Conservation (phyloP, 768 basidiomycete genomes). For the Leccinum fibrillosum region DNA sequence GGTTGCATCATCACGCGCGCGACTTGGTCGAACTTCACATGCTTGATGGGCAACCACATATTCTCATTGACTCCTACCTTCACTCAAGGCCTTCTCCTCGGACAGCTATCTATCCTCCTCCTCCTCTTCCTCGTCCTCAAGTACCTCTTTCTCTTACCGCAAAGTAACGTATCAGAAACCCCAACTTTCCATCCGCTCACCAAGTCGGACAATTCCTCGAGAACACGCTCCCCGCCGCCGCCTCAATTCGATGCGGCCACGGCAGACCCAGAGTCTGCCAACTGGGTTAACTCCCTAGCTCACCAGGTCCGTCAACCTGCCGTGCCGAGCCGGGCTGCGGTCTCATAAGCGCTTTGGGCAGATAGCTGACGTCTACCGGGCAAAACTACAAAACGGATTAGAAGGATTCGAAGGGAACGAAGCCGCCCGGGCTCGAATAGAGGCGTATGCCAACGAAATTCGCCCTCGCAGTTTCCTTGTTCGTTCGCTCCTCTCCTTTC, state of each 20-base stretch:
- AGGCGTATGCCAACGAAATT: slow-evolving; percentile 76
- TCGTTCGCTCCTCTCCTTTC: slow-evolving; percentile 21
- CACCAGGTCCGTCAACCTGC: slow-evolving; percentile 57
- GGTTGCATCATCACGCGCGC: background rate
- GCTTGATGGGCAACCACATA: slow-evolving; percentile 45
- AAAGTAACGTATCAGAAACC: slow-evolving; percentile 51
- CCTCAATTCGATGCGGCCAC: slow-evolving; percentile 2
- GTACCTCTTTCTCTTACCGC: slow-evolving; percentile 91
- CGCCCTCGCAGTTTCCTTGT: slow-evolving; percentile 71
- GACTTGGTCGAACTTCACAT: background rate
- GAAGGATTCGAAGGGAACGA: slow-evolving; percentile 78
- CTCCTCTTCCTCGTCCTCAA: slow-evolving; percentile 80
- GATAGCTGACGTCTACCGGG: slow-evolving; percentile 72
- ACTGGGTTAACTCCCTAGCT: slow-evolving; percentile 88
- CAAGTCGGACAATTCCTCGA: slow-evolving; percentile 44
- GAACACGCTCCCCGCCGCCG: slow-evolving; percentile 32
- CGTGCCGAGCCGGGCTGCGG: background rate
- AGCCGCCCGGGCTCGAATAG: slow-evolving; percentile 72
- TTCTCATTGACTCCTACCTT: slow-evolving; percentile 84
- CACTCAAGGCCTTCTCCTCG: slow-evolving; percentile 90
- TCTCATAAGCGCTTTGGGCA: slow-evolving; percentile 24
- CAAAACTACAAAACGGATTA: slow-evolving; percentile 70
- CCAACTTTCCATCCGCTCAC: slow-evolving; percentile 59
- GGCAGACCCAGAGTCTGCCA: slow-evolving; percentile 63
- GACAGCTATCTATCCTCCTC: slow-evolving; percentile 84